Evolutionary conservation across 352 stramenopile species (phyloP), one percentile per base, ranked within the genome.

Genomic region (Phytophthora europaea): DNA sequence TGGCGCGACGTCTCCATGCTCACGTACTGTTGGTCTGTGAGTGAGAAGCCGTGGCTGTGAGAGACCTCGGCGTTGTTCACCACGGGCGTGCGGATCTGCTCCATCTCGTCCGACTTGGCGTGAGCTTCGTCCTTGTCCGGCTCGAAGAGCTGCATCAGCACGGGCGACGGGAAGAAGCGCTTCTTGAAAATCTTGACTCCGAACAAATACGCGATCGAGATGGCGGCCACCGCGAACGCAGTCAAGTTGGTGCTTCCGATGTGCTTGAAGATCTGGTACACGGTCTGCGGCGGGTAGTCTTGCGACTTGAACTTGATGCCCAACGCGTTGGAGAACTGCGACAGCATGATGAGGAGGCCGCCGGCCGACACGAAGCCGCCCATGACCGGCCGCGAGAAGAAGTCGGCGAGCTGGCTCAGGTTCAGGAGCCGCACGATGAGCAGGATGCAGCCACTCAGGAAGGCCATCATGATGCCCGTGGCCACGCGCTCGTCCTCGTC

Each of bases 321-420:
- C 58, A 98, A 74, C 51, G 92, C 85, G 61, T 92, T 92, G 47
- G 91, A 89, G 9, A 98, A 61, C 78, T 98, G 93, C 15, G 89
- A 95, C 26, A 95, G 76, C 34, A 88, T 93, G 81, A 98, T 98
- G 53, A 98, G 86, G 26, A 98, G 70, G 7, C 93, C 90, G 7
- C 89, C 92, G 26, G 81, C 93, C 5, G 88, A 94, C 51, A 95
- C 97, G 73, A 98, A 98, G 51, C 93, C 93, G 12, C 88, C 93
- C 72, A 98, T 88, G 56, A 98, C 93, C 8, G 94, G 90, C 53
- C 96, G 89, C 2, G 88, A 94, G 67, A 98, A 88, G 74, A 98
- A 97, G 62, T 93, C 91, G 13, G 90, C 90, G 47, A 98, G 79
- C 45, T 96, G 92, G 34, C 92, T 92, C 45, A 97, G 72, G 45